phyloP scores from a whole-genome alignment of 2,329 filamentous ascomycete genomes.

The Aureobasidium sp. region DNA sequence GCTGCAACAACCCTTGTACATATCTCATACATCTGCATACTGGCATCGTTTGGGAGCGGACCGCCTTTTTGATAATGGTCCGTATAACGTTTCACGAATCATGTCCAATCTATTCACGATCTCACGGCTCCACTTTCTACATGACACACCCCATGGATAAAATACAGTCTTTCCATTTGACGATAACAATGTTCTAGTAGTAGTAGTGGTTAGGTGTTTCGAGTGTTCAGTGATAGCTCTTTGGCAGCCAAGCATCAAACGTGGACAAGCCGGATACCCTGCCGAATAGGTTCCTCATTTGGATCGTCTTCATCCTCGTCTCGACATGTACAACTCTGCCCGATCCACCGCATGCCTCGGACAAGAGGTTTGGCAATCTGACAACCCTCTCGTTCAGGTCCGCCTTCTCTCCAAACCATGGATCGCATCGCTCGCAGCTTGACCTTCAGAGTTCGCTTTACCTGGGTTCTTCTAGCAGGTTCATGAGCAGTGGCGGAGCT shows the following conservation, averaged over 20 bases:
- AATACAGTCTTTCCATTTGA: neutral
- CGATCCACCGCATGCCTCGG: neutral
- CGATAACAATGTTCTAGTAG: neutral
- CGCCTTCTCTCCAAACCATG: neutral
- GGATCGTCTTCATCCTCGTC: neutral
- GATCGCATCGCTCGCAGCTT: neutral
- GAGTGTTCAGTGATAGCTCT: neutral
- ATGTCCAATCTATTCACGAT: conserved; percentile 6
- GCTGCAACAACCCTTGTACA: neutral
- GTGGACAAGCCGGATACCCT: neutral
- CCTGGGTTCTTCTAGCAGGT: neutral
- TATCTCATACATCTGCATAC: neutral
- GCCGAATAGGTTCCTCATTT: neutral
- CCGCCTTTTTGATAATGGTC: neutral
- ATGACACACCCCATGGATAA: neutral
- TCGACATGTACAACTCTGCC: neutral
- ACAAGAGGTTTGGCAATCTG: neutral
- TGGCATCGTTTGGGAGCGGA: neutral
- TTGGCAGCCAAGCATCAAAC: neutral
- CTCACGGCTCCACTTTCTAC: neutral
- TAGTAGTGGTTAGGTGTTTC: neutral
- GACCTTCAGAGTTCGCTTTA: neutral
- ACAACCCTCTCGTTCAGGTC: neutral
- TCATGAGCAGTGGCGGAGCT: no score
- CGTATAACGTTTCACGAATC: neutral